Conservation (phyloP, 2,329 filamentous ascomycete genomes). For the Lachnellula suecica region DNA sequence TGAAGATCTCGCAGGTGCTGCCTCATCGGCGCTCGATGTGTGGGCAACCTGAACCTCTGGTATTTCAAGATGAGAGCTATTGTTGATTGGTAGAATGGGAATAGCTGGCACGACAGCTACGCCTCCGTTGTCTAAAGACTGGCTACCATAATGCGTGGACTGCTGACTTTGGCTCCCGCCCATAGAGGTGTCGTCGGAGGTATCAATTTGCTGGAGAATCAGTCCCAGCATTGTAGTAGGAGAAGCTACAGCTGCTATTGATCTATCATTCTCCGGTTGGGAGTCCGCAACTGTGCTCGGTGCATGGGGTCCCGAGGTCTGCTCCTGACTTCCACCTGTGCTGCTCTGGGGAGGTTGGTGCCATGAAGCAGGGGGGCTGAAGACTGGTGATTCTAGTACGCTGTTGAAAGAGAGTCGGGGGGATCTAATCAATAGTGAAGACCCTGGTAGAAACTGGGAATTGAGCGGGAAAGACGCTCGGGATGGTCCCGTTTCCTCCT, state of each 20-base stretch:
- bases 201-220: conserved; percentile 41
- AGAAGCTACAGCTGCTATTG: conserved; percentile 39
- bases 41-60: not conserved
- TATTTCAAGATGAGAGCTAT: not conserved
- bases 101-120: not conserved
- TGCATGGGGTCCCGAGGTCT: conserved; percentile 37
- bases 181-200: conserved; percentile 22
- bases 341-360: not conserved
- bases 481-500: conserved; percentile 7
- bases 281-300: conserved; percentile 57
- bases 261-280: conserved; percentile 40
- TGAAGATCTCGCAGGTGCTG: not conserved
- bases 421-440: conserved; percentile 9
- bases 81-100: not conserved
- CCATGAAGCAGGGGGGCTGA: conserved; percentile 15
- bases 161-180: conserved; percentile 2
- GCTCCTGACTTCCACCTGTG: conserved; percentile 1
- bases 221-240: conserved; percentile 51
- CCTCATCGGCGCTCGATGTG: not conserved
- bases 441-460: conserved; percentile 1
- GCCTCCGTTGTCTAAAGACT: not conserved
- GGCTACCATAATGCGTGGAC: not conserved
- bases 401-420: conserved; percentile 29
- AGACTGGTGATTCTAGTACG: conserved; percentile 27
- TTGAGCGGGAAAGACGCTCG: not conserved